A percentile compares a stretch with the other conserved stretches of the same genome.
Conservation (phyloP, 2,329 filamentous ascomycete genomes). For the Amauroascus niger region DNA sequence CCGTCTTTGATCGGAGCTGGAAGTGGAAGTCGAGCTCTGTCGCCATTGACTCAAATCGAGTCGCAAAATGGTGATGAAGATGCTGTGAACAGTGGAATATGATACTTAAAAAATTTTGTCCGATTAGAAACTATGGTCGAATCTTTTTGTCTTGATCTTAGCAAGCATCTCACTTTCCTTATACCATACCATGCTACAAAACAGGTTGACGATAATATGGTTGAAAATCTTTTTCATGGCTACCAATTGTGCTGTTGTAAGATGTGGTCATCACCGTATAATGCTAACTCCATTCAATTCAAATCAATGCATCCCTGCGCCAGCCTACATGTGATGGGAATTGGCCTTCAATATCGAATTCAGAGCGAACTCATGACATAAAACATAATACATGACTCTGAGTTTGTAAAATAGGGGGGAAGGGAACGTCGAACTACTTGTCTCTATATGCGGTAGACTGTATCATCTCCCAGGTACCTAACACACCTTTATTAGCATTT, state of each 20-base stretch:
- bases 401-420: not conserved
- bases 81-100: not conserved
- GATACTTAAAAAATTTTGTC: not conserved
- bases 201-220: not conserved
- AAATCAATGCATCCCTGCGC: not conserved
- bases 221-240: not conserved
- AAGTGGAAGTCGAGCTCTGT: slow-evolving; percentile 8
- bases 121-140: not conserved
- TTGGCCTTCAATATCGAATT: not conserved
- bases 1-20: slow-evolving; percentile 5
- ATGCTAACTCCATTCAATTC: not conserved
- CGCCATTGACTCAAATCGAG: slow-evolving; percentile 15
- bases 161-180: not conserved
- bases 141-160: not conserved
- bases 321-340: not conserved
- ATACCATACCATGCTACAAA: slow-evolving; percentile 1
- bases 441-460: slow-evolving; percentile 60
- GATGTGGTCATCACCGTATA: too few relatives aligned
- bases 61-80: slow-evolving; percentile 1
- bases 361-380: not conserved
- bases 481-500: slow-evolving; percentile 12
- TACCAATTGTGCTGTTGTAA: too few relatives aligned
- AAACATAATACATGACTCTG: not conserved
- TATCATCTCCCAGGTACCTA: slow-evolving; percentile 46
- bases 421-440: slow-evolving; percentile 13